phyloP scores from a whole-genome alignment of 129 eudicot genomes.

The Pseudognaphalium luteoalbum region DNA sequence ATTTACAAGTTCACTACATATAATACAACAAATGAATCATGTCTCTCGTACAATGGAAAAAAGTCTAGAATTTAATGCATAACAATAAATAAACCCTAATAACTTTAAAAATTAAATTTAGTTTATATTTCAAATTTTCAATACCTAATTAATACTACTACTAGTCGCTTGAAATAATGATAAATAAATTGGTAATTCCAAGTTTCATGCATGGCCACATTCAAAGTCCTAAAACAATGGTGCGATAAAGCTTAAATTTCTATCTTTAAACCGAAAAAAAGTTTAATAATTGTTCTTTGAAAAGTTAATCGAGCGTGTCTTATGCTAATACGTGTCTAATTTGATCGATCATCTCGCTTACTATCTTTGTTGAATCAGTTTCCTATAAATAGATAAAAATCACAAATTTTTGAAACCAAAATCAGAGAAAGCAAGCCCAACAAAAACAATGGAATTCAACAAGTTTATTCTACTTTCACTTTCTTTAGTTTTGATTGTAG shows the following conservation, averaged over 20 bases:
- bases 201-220: neutral
- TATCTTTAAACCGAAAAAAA: no score
- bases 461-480: conserved; percentile 32
- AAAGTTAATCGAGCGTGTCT: neutral
- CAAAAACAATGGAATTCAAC: conserved; percentile 33
- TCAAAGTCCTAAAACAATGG: neutral
- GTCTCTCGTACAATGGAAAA: no score
- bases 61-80: no score
- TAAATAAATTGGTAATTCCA: neutral
- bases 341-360: neutral
- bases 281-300: no score
- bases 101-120: no score
- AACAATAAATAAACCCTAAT: no score
- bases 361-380: neutral
- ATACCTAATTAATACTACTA: neutral
- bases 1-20: no score
- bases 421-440: conserved; percentile 3
- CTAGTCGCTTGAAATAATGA: neutral
- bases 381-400: neutral
- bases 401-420: neutral
- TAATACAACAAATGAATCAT: no score
- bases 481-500: conserved; percentile 40
- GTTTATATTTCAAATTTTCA: neutral
- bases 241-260: no score
- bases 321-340: neutral